Base-by-base conservation (phyloP, 140 eudicot genomes). In the Erigeron philadelphicus region DNA sequence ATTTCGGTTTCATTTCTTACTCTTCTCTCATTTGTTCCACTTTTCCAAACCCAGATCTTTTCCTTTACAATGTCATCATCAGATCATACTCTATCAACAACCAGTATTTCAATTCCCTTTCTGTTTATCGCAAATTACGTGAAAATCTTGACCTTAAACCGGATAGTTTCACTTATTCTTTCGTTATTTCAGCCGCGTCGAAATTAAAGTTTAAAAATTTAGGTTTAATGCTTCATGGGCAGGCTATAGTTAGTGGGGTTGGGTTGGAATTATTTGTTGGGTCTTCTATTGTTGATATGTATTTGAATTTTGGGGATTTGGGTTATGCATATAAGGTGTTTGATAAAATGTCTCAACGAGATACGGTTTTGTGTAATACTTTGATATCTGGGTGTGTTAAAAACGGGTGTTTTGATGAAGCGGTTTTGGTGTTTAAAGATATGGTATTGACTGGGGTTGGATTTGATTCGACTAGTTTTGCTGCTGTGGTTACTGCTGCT, bases 361-460 rank as follows among this genome's bases (percentile, higher is more conserved):
- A 93, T 80, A 79, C 90, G 4, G 90, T 89, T 56, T 71, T 87
- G 75, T 93, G 97, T 90, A 93, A 93, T 59, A 82, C 97, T 12
- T 60, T 93, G 83, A 76, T 94, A 46, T 94, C 95, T 11, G 97
- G 99, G 64, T 76, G 80, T 64, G 87, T 80, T 78, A 83, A 76
- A 73, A 85, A 85, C 6, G 83, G 87, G 46, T 80, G 81, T 64
- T 75, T 72, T 80, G 75, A 74, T 4, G 89, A 85, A 44, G 75
- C 85, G 8, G 11, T 87, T 40, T 16, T 47, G 62, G 76, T 89
- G 13, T 87, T 94, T 66, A 62, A 75, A 61, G 78, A 82, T 44
- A 87, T 89, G 95, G 61, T 85, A 66, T 58, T 15, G 64, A 81
- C 73, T 48, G 82, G 80, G 17, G 40, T 12, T 1, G 62, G 45